Evolutionary conservation across 176 grass and related monocot species (phyloP), one percentile per base, ranked within the genome.

Genomic region (Oryza brachyantha): DNA sequence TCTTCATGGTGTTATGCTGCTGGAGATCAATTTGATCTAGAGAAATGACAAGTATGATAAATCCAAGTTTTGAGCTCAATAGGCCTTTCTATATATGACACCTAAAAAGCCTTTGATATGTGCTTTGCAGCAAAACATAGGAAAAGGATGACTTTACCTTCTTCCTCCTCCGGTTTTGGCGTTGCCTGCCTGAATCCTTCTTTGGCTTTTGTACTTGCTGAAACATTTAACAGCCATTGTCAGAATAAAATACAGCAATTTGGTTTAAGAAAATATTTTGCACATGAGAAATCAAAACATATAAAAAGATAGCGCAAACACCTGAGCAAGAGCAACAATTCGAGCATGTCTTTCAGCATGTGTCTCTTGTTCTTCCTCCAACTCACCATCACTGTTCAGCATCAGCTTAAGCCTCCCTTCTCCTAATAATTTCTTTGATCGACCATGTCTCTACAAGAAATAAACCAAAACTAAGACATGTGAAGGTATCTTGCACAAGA

Each of bases 311-410:
- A 46, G 70, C 14, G 58, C n/a, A 64, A 26, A 25, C 5, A 94
- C 92, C 95, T 98, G 48, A 27, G 88, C 78, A 36, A 98, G 74
- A 74, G 92, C 85, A 62, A 98, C 8, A 45, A 88, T 98, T 31
- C 92, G 85, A 77, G 90, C 95, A 87, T 98, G 83, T 45, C 95
- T 81, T 87, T 98, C 92, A 12, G 92, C 85, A 75, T 94, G 92
- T 80, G 95, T 98, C 87, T 98, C 92, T 74, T 84, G 71, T 16
- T 98, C 95, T 77, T 98, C 95, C 84, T 94, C 87, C 42, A 98
- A 76, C 66, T 98, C 92, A 70, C 90, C 95, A 72, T 98, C 90
- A 75, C 90, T 98, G 55, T 94, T 94, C 59, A 94, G 91, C 85
- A 84, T 90, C 76, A 98, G 13, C 62, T 93, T 98, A 61, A 98